Evolutionary conservation across 108 stramenopile genomes (phyloP).

Genomic region (Licmophora abbreviata): DNA sequence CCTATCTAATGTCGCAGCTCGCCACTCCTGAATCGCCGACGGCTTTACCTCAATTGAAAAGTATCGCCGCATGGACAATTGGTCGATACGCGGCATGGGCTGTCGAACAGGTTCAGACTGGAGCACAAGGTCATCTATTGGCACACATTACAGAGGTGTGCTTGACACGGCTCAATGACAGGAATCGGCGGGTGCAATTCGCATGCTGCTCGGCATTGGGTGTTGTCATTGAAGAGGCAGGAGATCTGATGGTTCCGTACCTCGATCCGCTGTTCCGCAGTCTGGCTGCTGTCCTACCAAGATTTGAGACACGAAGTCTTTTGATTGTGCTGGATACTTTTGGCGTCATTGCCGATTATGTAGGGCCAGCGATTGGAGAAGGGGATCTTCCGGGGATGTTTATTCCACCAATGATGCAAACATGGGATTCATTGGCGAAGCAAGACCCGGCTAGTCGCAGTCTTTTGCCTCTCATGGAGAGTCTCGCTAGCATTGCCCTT

Average conservation of each 20-base stretch:
- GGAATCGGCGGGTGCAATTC: conserved; percentile 80
- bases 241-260: conserved; percentile 77
- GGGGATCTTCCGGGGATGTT: conserved; percentile 59
- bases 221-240: conserved; percentile 70
- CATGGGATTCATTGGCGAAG: conserved; percentile 46
- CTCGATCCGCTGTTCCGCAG: conserved; percentile 60
- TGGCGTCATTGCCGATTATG: conserved; percentile 77
- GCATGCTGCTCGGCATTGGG: conserved; percentile 79
- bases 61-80: conserved; percentile 82
- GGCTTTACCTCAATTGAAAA: conserved; percentile 68
- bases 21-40: conserved; percentile 25
- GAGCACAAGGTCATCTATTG: conserved; percentile 47
- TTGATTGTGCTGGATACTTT: conserved; percentile 81
- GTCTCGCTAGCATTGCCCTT: conserved; percentile 66
- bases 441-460: conserved; percentile 73
- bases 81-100: conserved; percentile 79
- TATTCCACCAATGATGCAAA: conserved; percentile 59
- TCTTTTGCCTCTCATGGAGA: conserved; percentile 83
- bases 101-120: conserved; percentile 62
- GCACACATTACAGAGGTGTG: conserved; percentile 70
- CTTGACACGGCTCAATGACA: conserved; percentile 50
- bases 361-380: conserved; percentile 75
- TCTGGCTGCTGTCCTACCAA: conserved; percentile 54
- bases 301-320: conserved; percentile 69
- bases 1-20: conserved; percentile 69